Conservation (phyloP, 176 grass and related monocot species). For the Avena atlantica region DNA sequence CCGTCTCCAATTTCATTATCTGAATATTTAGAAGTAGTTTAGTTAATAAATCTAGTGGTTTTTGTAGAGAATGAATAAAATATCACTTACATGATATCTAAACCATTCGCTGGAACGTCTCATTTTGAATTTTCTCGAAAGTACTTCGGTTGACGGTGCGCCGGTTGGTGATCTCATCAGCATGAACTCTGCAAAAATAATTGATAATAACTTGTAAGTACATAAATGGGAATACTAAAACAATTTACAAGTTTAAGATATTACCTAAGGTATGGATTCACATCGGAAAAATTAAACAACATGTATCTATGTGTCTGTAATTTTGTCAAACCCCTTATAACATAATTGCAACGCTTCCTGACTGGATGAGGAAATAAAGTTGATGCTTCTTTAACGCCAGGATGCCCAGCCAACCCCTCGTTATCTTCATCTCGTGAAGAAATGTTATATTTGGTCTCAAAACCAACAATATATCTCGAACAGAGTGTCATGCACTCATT, state of each 20-base stretch:
- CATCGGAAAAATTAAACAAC: background rate
- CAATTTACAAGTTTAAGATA: background rate
- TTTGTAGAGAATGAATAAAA: background rate
- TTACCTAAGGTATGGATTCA: conserved; percentile 10
- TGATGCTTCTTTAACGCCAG: background rate
- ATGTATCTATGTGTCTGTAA: background rate
- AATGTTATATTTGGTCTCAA: background rate
- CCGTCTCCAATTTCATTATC: background rate
- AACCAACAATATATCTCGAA: too few species aligned
- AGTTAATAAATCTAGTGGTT: background rate
- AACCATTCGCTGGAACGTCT: conserved; percentile 30
- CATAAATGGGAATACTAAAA: background rate
- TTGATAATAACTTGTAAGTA: background rate
- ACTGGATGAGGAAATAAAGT: background rate
- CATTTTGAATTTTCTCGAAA: background rate
- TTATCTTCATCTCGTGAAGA: background rate
- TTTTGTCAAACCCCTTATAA: background rate
- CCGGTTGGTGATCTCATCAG: background rate
- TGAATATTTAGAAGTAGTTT: background rate
- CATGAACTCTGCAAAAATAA: conserved; percentile 11
- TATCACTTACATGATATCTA: conserved; percentile 21
- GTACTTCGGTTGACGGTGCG: background rate
- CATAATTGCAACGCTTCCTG: background rate
- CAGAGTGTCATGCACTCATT: too few species aligned
- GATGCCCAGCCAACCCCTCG: background rate